phyloP scores from a whole-genome alignment of 2,329 filamentous ascomycete genomes.

The Emericellopsis cladophorae region DNA sequence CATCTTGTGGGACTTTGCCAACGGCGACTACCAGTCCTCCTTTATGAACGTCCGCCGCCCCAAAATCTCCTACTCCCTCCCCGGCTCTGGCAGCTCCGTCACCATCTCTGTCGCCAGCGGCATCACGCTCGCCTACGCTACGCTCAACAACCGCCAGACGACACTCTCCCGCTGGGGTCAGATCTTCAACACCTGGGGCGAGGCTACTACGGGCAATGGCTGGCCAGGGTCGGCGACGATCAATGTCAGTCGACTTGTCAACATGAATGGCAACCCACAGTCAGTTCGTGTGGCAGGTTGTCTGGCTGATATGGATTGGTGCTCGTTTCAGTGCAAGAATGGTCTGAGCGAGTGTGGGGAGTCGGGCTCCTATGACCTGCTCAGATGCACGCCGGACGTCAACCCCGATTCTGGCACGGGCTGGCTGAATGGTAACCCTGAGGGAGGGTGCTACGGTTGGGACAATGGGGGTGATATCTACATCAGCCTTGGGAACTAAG shows the following conservation, averaged over 20 bases:
- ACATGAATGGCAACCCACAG: slow-evolving; percentile 26
- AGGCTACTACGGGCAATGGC: slow-evolving; percentile 22
- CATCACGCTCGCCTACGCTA: slow-evolving; percentile 24
- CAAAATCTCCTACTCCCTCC: slow-evolving; percentile 24
- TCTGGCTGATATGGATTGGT: slow-evolving; percentile 23
- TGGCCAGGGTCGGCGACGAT: slow-evolving; percentile 15
- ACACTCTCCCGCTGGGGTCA: slow-evolving; percentile 20
- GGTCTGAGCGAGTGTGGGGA: slow-evolving; percentile 16
- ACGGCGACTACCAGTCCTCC: slow-evolving; percentile 9
- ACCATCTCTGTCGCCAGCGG: slow-evolving; percentile 22
- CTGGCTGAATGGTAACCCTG: slow-evolving; percentile 10
- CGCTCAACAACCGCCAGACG: slow-evolving; percentile 15
- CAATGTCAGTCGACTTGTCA: slow-evolving; percentile 28
- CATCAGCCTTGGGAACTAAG: not conserved
- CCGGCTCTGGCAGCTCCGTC: slow-evolving; percentile 15
- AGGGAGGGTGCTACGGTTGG: slow-evolving; percentile 16
- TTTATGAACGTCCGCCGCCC: slow-evolving; percentile 14
- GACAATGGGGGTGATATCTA: slow-evolving; percentile 9
- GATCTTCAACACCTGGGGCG: slow-evolving; percentile 28
- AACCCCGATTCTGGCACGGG: slow-evolving; percentile 13
- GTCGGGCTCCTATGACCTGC: slow-evolving; percentile 20
- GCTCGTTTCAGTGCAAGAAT: slow-evolving; percentile 27
- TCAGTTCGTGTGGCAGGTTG: slow-evolving; percentile 20
- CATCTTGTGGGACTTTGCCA: slow-evolving; percentile 12
- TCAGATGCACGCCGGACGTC: slow-evolving; percentile 14